Evolutionary conservation across 192 early-diverging fungal species (phyloP).

Genomic region (Umbelopsis sp.): DNA sequence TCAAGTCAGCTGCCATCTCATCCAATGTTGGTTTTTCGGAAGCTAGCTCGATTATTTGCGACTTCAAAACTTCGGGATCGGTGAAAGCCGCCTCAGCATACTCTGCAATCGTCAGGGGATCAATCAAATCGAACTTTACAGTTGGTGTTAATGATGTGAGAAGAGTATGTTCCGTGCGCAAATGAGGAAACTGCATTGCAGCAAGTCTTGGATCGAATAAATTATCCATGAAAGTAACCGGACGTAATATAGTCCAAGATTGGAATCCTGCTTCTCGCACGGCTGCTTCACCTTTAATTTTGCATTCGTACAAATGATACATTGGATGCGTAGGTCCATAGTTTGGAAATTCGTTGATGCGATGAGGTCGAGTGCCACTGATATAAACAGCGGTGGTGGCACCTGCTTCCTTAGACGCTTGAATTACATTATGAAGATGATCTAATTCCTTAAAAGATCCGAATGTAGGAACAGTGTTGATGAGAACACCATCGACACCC

Average conservation of each 20-base stretch:
- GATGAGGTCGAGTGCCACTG: background rate
- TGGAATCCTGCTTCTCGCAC: background rate
- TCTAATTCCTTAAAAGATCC: background rate
- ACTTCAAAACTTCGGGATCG: background rate
- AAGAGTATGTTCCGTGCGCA: background rate
- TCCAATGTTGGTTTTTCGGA: background rate
- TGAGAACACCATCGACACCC: constrained; percentile 22
- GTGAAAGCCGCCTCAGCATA: background rate
- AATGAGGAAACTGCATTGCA: background rate
- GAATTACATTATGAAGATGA: background rate
- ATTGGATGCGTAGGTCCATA: background rate
- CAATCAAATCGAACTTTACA: background rate
- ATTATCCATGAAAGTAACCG: background rate
- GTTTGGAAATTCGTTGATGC: background rate
- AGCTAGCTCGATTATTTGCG: background rate
- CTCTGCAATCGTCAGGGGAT: background rate
- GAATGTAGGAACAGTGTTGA: constrained; percentile 20
- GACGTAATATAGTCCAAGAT: background rate
- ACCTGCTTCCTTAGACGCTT: background rate
- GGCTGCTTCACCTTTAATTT: background rate
- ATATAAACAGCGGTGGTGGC: background rate
- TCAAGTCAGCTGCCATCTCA: background rate
- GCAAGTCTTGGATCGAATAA: background rate
- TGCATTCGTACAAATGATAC: background rate
- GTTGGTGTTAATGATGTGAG: background rate